These are phyloP conservation scores for Graphilbum fragrans DNA, from an alignment of 2,329 filamentous ascomycete genomes.

Conservation along the genomic window DNA sequence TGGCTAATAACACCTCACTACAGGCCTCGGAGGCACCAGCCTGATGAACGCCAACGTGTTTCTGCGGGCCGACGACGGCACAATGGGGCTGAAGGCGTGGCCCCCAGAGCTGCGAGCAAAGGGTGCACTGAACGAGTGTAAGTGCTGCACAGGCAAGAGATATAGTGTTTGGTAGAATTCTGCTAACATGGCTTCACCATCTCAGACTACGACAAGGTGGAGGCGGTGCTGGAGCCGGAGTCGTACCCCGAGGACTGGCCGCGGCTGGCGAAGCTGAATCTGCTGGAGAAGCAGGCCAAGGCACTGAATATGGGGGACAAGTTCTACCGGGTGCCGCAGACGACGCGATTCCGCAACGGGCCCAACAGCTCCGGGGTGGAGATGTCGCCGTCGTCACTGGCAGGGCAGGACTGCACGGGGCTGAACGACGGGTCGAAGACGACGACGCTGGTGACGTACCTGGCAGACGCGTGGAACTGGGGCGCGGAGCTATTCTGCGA, in stretches of 20 bases:
- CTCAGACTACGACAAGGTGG: slow-evolving; percentile 44
- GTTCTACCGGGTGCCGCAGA: slow-evolving; percentile 46
- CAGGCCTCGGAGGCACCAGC: slow-evolving; percentile 52
- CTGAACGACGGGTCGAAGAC: slow-evolving; percentile 58
- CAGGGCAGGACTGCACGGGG: slow-evolving; percentile 51
- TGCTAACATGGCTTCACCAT: not conserved
- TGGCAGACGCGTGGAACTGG: slow-evolving; percentile 61
- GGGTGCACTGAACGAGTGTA: slow-evolving; percentile 34
- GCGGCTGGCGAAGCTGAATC: slow-evolving; percentile 40
- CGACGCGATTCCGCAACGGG: slow-evolving; percentile 49
- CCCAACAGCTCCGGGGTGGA: slow-evolving; percentile 52
- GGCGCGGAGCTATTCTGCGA: slow-evolving; percentile 61
- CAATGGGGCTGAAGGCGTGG: slow-evolving; percentile 43
- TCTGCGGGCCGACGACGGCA: slow-evolving; percentile 42
- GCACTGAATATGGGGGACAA: slow-evolving; percentile 35
- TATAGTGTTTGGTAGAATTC: not conserved
- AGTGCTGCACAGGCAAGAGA: slow-evolving; percentile 13
- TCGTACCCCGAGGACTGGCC: slow-evolving; percentile 47
- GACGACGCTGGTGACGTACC: slow-evolving; percentile 52
- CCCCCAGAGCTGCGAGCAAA: slow-evolving; percentile 41
- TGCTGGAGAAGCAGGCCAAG: slow-evolving; percentile 45
- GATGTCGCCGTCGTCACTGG: slow-evolving; percentile 47
- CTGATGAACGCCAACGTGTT: slow-evolving; percentile 58
- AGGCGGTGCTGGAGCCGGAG: slow-evolving; percentile 43
- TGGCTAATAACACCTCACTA: slow-evolving; percentile 8